These are phyloP conservation scores for Epichloe brachyelytri DNA, from an alignment of 2,329 filamentous ascomycete species.

Conservation along the genomic window DNA sequence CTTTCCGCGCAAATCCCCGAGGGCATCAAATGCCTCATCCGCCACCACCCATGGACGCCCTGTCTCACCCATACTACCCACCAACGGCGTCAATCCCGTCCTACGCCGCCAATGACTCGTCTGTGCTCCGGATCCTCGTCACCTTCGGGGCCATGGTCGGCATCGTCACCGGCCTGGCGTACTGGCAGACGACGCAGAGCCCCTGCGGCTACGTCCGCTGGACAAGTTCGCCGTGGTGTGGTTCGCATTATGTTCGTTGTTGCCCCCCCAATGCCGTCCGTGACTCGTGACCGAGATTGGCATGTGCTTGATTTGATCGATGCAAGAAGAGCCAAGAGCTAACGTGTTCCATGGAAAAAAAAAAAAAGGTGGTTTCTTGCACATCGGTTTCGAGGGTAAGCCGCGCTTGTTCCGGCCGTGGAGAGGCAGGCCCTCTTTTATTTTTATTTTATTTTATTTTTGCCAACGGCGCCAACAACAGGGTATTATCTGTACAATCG, in stretches of 20 bases:
- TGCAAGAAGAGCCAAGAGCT: too few species aligned
- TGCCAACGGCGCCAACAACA: constrained; percentile 14
- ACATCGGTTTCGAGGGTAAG: constrained; percentile 69
- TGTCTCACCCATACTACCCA: constrained; percentile 38
- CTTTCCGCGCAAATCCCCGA: not conserved
- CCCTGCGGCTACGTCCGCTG: constrained; percentile 11
- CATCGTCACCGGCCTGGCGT: constrained; percentile 21
- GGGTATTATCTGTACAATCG: constrained; percentile 69
- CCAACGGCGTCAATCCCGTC: constrained; percentile 26
- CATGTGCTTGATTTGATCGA: too few species aligned
- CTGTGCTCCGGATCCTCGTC: constrained; percentile 25
- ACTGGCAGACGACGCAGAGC: constrained; percentile 12
- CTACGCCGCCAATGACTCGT: constrained; percentile 32
- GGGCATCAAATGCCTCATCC: not conserved
- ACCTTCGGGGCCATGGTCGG: constrained; percentile 23
- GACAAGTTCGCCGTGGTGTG: constrained; percentile 35
- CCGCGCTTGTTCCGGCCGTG: too few species aligned
- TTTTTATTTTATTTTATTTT: too few species aligned
- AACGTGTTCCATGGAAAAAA: not conserved
- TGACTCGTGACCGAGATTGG: too few species aligned
- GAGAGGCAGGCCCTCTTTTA: not conserved
- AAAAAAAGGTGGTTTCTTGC: constrained; percentile 48
- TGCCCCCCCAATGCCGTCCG: not conserved
- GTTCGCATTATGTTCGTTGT: constrained; percentile 40
- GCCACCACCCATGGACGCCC: not conserved